Evolutionary conservation across 345 rosid genomes (phyloP), one percentile per base, ranked within the genome.

Genomic region (Trapa bicornis): DNA sequence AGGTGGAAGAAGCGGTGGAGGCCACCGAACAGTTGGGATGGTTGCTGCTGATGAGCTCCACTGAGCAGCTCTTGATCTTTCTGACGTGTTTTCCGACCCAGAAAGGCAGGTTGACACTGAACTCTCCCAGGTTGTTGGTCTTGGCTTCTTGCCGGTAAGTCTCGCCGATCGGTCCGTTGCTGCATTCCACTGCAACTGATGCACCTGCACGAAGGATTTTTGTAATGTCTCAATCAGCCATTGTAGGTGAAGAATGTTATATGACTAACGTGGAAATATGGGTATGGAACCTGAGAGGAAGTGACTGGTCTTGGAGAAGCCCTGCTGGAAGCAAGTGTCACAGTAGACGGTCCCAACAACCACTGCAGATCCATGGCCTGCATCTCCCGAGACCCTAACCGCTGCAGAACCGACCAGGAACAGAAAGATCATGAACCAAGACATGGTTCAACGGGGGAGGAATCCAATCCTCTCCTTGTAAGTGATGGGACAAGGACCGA

Each of bases 281-380:
- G 3, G 32, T 48, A 10, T 37, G 70, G 11, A 54, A 93, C 97
- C 96, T 84, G 92, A 74, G 81, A 88, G 85, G 78, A 89, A 91
- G 84, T 84, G 93, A 73, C 80, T 79, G 61, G 74, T 54, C 78
- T 70, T 82, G 0, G 96, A 77, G 81, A 84, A 77, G 54, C 68
- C 82, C 42, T 77, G 58, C 12, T 72, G 87, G 80, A 88, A 87
- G 75, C 98, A 90, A 13, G 96, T 88, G 76, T 90, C 96, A 43
- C 98, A 93, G 81, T 80, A 88, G 52, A 90, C 97, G 67, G 92
- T 87, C 42, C 98, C 97, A 39, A 93, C 92, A 39, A 87, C 89
- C 53, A 81, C 71, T 0, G 96, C 85, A 64, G 89, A 77, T 66
- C 22, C 37, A 41, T 11, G 50, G 61, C 65, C 76, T 9, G 66